Conservation (phyloP, 495 filamentous ascomycete genomes). For the Aspergillus ellipticus region DNA sequence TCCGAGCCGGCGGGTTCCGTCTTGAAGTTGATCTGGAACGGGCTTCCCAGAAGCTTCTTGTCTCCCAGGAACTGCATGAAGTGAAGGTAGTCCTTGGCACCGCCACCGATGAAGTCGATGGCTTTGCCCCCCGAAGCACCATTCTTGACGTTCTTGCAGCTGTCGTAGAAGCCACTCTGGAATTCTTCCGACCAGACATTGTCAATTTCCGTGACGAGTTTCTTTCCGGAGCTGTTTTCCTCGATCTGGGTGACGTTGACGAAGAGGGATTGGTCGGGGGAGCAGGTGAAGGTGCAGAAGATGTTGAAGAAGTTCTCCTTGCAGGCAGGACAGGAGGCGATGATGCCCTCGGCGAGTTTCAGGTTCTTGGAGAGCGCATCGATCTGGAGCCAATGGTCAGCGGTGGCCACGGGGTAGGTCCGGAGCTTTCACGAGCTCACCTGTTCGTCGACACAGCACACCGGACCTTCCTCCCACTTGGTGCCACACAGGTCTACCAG, state of each 20-base stretch:
- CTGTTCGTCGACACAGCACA: conserved; percentile 84
- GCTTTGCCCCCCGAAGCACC: conserved; percentile 86
- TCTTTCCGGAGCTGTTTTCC: conserved; percentile 60
- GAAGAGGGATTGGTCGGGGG: conserved; percentile 92
- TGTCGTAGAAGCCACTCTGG: conserved; percentile 87
- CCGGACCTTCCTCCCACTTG: conserved; percentile 74
- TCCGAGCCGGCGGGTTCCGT: conserved; percentile 50
- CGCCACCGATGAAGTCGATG: conserved; percentile 93
- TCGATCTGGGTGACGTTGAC: conserved; percentile 83
- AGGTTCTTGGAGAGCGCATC: conserved; percentile 74
- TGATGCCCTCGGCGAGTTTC: conserved; percentile 80
- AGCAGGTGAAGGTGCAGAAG: conserved; percentile 97
- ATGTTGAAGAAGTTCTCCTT: conserved; percentile 96
- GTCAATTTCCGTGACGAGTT: conserved; percentile 79
- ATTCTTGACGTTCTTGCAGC: conserved; percentile 98
- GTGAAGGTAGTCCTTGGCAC: conserved; percentile 81
- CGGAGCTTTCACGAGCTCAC: conserved; percentile 36
- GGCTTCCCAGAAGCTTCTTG: conserved; percentile 82
- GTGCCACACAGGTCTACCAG: conserved; percentile 81
- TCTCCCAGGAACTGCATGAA: conserved; percentile 91
- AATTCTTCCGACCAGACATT: conserved; percentile 85
- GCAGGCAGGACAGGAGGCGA: conserved; percentile 90
- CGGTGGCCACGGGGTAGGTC: background rate
- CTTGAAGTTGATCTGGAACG: conserved; percentile 96
- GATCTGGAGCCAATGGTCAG: conserved; percentile 47